These are phyloP conservation scores for Pythium grandisporangium DNA, from an alignment of 352 stramenopile species.

Conservation along the genomic window DNA sequence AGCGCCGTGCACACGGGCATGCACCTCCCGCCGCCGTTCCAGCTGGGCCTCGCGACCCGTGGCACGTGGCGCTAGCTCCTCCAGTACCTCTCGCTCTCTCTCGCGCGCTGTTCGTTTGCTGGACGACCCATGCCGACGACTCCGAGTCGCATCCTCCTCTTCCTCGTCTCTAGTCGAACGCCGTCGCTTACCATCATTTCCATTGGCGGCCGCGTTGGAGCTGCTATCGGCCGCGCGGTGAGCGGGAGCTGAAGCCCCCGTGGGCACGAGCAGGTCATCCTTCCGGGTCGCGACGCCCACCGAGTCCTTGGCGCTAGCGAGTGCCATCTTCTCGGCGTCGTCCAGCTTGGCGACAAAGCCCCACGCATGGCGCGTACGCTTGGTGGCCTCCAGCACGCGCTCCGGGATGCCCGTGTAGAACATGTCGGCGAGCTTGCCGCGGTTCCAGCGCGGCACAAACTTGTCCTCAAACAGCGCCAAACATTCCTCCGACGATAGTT, in stretches of 20 bases:
- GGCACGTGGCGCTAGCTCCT: conserved; percentile 51
- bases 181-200: no score
- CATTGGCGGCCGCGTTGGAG: no score
- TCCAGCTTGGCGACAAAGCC: conserved; percentile 45
- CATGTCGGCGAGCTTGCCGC: conserved; percentile 33
- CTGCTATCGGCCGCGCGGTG: no score
- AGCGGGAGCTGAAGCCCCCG: no score
- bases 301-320: conserved; percentile 59
- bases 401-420: conserved; percentile 61
- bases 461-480: conserved; percentile 37
- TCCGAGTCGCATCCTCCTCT: no score
- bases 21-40: conserved; percentile 40
- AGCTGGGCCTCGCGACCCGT: conserved; percentile 56
- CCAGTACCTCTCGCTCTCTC: conserved; percentile 8
- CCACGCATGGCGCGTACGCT: conserved; percentile 65
- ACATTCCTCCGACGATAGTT: conserved; percentile 51
- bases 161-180: no score
- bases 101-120: neutral
- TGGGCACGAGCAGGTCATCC: conserved; percentile 21
- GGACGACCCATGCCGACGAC: no score
- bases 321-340: conserved; percentile 47
- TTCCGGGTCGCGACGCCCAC: conserved; percentile 62
- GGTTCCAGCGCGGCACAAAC: conserved; percentile 65
- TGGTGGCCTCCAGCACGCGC: conserved; percentile 50
- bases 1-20: conserved; percentile 38